These are phyloP conservation scores for Camelina sativa DNA, from an alignment of 345 rosid genomes.

Conservation along the genomic window DNA sequence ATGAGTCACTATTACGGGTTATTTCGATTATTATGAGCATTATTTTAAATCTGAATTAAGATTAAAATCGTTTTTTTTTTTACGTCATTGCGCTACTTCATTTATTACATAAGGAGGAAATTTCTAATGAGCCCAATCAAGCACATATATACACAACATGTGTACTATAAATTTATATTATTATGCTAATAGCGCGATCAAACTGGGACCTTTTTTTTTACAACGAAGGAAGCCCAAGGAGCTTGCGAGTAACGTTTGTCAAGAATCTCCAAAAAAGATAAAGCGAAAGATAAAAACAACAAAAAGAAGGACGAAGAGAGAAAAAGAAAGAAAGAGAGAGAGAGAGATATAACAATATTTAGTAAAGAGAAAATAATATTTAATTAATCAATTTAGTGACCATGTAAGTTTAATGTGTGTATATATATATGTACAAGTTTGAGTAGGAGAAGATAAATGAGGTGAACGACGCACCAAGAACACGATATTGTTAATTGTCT, in stretches of 20 bases:
- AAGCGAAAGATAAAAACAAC: constrained; percentile 47
- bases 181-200: constrained; percentile 29
- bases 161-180: too few relatives aligned
- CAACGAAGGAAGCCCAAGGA: constrained; percentile 43
- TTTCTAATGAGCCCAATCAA: constrained; percentile 4
- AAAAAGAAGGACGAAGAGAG: constrained; percentile 39
- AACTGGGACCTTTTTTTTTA: constrained; percentile 31
- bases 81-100: constrained; percentile 17
- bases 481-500: constrained; percentile 10
- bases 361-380: constrained; percentile 10
- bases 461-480: constrained; percentile 2
- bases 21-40: too few relatives aligned
- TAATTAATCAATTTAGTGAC: constrained; percentile 17
- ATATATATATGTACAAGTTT: constrained; percentile 15
- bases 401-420: neutral
- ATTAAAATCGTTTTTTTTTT: neutral
- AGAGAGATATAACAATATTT: neutral
- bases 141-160: neutral
- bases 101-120: constrained; percentile 6
- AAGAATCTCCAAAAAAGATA: constrained; percentile 48
- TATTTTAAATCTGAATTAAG: neutral
- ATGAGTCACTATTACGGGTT: too few relatives aligned
- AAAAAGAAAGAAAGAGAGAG: neutral
- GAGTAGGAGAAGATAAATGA: constrained; percentile 28
- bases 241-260: constrained; percentile 45